phyloP scores from a whole-genome alignment of 2,329 filamentous ascomycete genomes.

The Pyrenochaeta sp. region DNA sequence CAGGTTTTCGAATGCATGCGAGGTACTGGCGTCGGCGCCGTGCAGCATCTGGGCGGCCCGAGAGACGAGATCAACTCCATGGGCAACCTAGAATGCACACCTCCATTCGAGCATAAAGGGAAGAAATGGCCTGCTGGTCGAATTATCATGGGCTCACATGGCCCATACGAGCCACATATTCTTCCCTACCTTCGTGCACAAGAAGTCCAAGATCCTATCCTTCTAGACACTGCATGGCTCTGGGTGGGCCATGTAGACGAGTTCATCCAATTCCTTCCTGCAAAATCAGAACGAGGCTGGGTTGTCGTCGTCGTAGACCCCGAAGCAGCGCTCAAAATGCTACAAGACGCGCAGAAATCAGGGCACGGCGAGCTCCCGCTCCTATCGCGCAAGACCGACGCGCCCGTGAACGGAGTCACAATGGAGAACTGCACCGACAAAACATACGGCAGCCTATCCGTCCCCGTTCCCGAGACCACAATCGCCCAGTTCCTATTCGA shows the following conservation, averaged over 20 bases:
- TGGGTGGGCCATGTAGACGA: conserved; percentile 45
- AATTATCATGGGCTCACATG: conserved; percentile 26
- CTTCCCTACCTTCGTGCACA: conserved; percentile 43
- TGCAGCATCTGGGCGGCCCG: conserved; percentile 32
- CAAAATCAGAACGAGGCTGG: conserved; percentile 4
- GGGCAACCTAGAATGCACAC: conserved; percentile 52
- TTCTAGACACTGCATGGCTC: conserved; percentile 46
- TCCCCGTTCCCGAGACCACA: background rate
- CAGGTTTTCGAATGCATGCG: conserved; percentile 46
- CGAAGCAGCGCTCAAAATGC: background rate
- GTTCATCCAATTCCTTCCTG: conserved; percentile 44
- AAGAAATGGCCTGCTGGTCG: conserved; percentile 26
- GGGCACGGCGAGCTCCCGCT: background rate
- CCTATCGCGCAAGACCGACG: background rate
- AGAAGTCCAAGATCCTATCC: conserved; percentile 45
- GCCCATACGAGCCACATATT: conserved; percentile 25
- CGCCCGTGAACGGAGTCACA: background rate
- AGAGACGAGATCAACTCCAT: conserved; percentile 28
- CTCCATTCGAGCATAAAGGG: conserved; percentile 33
- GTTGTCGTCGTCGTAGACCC: conserved; percentile 3
- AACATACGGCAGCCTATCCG: background rate
- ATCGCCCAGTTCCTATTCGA: conserved; percentile 1
- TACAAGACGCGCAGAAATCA: background rate
- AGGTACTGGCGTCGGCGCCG: conserved; percentile 38
- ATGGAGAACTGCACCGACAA: background rate